These are phyloP conservation scores for Globisporangium recalcitrans DNA, from an alignment of 352 stramenopile species.

Conservation along the genomic window DNA sequence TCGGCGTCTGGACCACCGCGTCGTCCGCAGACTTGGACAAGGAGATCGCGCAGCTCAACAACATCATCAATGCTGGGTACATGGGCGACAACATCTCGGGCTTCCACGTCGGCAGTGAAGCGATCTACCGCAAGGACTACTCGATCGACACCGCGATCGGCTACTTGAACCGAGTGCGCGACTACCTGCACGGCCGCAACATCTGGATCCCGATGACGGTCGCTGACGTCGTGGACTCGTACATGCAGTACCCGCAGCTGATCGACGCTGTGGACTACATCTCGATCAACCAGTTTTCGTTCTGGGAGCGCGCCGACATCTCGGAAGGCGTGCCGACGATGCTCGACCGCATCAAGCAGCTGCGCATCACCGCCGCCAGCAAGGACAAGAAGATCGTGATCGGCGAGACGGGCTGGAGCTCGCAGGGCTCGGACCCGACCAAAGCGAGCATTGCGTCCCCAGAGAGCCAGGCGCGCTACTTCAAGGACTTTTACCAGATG, in stretches of 20 bases:
- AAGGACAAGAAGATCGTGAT: constrained; percentile 64
- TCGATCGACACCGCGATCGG: constrained; percentile 36
- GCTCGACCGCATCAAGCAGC: constrained; percentile 49
- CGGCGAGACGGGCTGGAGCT: constrained; percentile 68
- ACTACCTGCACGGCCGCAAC: constrained; percentile 30
- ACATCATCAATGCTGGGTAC: constrained; percentile 33
- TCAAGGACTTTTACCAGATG: constrained; percentile 62
- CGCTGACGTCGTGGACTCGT: constrained; percentile 67
- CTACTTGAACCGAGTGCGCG: constrained; percentile 63
- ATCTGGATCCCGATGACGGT: constrained; percentile 58
- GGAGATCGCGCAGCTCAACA: constrained; percentile 41
- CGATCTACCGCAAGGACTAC: constrained; percentile 65
- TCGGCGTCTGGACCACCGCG: constrained; percentile 59
- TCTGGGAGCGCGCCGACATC: constrained; percentile 53
- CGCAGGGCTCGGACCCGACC: constrained; percentile 23
- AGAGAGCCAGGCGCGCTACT: constrained; percentile 59
- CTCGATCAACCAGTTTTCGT: constrained; percentile 77
- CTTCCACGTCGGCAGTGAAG: constrained; percentile 58
- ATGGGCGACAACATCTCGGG: constrained; percentile 46
- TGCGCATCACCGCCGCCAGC: constrained; percentile 32
- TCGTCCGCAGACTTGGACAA: constrained; percentile 31
- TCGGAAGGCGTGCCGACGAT: constrained; percentile 41
- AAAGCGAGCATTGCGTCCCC: constrained; percentile 33
- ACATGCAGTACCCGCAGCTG: constrained; percentile 51
- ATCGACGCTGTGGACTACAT: constrained; percentile 62